Base-by-base conservation (phyloP, 164 flowering plant species). In the Saururus chinensis region DNA sequence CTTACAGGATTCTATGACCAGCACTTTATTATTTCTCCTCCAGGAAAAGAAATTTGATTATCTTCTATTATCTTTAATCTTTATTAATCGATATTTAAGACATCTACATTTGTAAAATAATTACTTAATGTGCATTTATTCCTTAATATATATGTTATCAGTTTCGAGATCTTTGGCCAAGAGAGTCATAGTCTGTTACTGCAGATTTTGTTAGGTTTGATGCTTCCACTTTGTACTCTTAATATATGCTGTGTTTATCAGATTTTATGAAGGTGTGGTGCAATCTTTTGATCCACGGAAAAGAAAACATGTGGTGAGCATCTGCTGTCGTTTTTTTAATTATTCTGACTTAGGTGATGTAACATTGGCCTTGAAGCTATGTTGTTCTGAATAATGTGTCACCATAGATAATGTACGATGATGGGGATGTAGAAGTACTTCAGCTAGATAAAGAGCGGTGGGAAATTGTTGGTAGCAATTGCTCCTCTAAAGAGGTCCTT, bases 401-500 rank as follows among this genome's bases (percentile, higher is more conserved):
- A 11, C 30, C 56, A 53, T 65, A 92, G 98, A 73, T 92, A 61
- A 51, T 80, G 51, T 93, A 93, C 67, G 89, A 88, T 54, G 97
- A 93, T 80, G 97, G 96, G 73, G 99, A 93, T 67, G 79, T 83
- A 53, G 99, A 93, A 78, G 85, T 81, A 41, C 97, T 93, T 35
- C 66, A 68, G 56, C 71, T 93, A 49, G 85, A 79, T 1, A 84
- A 79, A 80, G 97, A 93, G 76, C 79, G 82, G 25, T 93, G 99
- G 99, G 96, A 90, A 71, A 79, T 82, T 21, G 56, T 85, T 62
- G 76, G 79, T 65, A 66, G 63, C 22, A 82, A 51, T 64, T 70
- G 49, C 51, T 76, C 74, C 62, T 60, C 82, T 55, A 57, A 57
- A 63, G 80, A 88, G 86, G 96, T 87, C 22, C 63, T 42, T 9